These are phyloP conservation scores for Pseudogymnoascus sp. DNA, from an alignment of 2,329 filamentous ascomycete species.

Conservation along the genomic window DNA sequence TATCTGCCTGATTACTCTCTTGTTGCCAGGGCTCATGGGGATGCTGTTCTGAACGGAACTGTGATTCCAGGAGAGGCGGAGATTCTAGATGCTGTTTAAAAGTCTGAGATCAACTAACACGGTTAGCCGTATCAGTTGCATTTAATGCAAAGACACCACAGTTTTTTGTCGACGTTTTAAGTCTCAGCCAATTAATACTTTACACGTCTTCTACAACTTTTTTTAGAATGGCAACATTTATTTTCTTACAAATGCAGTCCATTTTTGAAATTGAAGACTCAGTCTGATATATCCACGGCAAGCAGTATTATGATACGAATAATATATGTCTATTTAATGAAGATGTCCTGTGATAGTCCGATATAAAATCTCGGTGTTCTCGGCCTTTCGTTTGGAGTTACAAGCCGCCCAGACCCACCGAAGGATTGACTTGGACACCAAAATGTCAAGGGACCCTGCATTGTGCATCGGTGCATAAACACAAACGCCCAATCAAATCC, in stretches of 20 bases:
- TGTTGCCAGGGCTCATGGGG: constrained; percentile 54
- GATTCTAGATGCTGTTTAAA: constrained; percentile 13
- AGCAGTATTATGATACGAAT: background rate
- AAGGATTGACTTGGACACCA: background rate
- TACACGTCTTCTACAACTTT: background rate
- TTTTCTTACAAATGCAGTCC: background rate
- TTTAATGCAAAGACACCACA: background rate
- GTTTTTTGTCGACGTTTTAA: background rate
- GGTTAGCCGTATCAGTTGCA: background rate
- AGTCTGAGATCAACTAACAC: background rate
- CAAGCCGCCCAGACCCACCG: background rate
- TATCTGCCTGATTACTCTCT: constrained; percentile 60
- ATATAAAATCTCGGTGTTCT: background rate
- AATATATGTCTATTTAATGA: background rate
- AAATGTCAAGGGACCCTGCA: background rate
- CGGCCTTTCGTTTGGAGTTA: background rate
- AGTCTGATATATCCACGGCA: constrained; percentile 14
- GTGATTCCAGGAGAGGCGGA: constrained; percentile 47
- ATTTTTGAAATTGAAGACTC: background rate
- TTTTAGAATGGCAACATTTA: background rate
- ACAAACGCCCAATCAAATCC: background rate
- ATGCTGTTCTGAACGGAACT: constrained; percentile 53
- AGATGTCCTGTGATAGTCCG: background rate
- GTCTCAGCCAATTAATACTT: background rate
- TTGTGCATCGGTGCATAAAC: background rate